Conservation (phyloP, 305 asterid species). For the Fraxinus angustifolia region DNA sequence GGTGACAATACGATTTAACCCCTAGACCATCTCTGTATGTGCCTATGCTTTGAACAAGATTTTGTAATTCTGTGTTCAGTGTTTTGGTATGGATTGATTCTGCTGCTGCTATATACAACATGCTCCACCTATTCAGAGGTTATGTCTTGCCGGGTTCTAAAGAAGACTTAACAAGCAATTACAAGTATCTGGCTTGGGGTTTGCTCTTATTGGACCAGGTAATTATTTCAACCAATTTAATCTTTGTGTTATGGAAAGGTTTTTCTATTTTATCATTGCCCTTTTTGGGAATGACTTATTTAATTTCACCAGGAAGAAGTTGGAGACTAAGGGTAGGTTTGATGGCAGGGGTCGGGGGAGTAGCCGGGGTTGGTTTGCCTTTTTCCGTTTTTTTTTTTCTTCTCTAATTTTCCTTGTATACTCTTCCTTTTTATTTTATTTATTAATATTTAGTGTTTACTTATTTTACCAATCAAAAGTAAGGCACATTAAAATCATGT, state of each 20-base stretch:
- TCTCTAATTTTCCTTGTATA: too few species aligned
- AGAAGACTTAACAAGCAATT: neutral
- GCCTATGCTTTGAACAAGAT: neutral
- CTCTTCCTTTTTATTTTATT: too few species aligned
- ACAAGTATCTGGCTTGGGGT: slow-evolving; percentile 27
- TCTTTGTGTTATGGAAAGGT: neutral
- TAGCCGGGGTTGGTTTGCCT: neutral
- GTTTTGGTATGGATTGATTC: slow-evolving; percentile 46
- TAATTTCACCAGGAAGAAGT: too few species aligned
- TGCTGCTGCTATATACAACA: slow-evolving; percentile 55
- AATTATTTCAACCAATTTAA: neutral
- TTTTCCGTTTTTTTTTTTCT: too few species aligned
- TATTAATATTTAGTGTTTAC: too few species aligned
- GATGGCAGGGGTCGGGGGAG: neutral
- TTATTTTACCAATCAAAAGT: too few species aligned
- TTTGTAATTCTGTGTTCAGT: slow-evolving; percentile 21
- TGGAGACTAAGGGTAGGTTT: neutral
- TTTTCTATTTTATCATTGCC: neutral
- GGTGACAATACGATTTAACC: neutral
- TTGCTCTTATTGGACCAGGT: slow-evolving; percentile 38
- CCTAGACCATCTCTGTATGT: neutral
- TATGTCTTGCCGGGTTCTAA: slow-evolving; percentile 14
- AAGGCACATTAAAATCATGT: neutral
- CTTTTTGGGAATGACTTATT: neutral
- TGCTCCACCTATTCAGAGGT: slow-evolving; percentile 41